A percentile compares a stretch with the other conserved stretches of the same genome.
These are phyloP conservation scores for Globisporangium radiosum DNA, from an alignment of 352 stramenopile species.

Conservation along the genomic window DNA sequence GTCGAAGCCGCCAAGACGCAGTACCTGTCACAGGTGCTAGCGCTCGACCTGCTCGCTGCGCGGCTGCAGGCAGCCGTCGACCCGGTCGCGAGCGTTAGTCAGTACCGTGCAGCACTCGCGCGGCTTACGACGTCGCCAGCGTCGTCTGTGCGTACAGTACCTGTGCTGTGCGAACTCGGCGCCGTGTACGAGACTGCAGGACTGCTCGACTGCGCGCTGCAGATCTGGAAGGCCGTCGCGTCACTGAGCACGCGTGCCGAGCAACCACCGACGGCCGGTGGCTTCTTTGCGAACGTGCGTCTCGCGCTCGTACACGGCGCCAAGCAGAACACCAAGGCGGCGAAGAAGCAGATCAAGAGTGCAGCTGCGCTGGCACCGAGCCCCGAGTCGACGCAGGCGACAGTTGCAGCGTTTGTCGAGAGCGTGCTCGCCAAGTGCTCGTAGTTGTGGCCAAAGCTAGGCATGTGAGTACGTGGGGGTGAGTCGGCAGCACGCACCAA, in stretches of 20 bases:
- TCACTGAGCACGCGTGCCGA: not conserved
- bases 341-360: conserved; percentile 61
- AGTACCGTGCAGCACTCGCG: conserved; percentile 24
- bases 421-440: conserved; percentile 38
- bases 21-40: conserved; percentile 1
- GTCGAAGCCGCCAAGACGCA: conserved; percentile 16
- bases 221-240: conserved; percentile 54
- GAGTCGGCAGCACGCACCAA: no score
- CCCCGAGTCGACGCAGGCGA: conserved; percentile 23
- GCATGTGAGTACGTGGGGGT: no score
- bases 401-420: conserved; percentile 55
- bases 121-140: conserved; percentile 5
- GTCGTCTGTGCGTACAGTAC: conserved; percentile 11
- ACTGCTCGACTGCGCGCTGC: conserved; percentile 41
- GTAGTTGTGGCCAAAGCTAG: conserved; percentile 6
- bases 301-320: conserved; percentile 54
- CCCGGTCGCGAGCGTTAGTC: conserved; percentile 17
- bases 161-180: conserved; percentile 55
- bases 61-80: conserved; percentile 32
- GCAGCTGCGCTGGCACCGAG: conserved; percentile 22
- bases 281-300: conserved; percentile 56
- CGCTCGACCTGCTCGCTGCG: conserved; percentile 32
- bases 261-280: conserved; percentile 9
- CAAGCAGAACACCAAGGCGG: conserved; percentile 54
- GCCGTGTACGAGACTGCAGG: conserved; percentile 43